Conservation (phyloP, 2,329 filamentous ascomycete species). For the Alternaria brassicicola region DNA sequence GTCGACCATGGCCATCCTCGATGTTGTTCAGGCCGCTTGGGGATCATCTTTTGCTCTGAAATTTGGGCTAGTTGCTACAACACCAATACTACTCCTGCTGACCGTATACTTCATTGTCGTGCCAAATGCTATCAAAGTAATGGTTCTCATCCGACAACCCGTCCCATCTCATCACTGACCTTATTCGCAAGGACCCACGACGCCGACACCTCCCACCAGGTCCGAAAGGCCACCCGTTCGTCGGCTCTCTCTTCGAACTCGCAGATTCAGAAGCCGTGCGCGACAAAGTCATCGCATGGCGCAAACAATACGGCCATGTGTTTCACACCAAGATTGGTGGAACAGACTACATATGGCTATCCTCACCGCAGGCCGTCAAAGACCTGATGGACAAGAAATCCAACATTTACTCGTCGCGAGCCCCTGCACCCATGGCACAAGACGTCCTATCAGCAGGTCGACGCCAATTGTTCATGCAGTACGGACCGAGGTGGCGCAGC, state of each 20-base stretch:
- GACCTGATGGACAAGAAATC: slow-evolving; percentile 63
- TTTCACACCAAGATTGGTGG: slow-evolving; percentile 52
- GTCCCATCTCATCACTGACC: slow-evolving; percentile 2
- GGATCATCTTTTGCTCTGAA: slow-evolving; percentile 19
- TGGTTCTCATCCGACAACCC: not conserved
- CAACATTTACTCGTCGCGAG: slow-evolving; percentile 58
- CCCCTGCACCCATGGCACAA: slow-evolving; percentile 44
- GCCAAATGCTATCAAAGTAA: slow-evolving; percentile 40
- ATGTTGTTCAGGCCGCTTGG: slow-evolving; percentile 5
- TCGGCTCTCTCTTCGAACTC: slow-evolving; percentile 50
- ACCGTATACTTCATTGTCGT: slow-evolving; percentile 38
- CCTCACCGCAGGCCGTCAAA: slow-evolving; percentile 57
- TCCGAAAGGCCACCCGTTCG: slow-evolving; percentile 48
- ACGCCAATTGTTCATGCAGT: slow-evolving; percentile 54
- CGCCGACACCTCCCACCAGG: slow-evolving; percentile 48
- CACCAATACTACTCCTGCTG: slow-evolving; percentile 28
- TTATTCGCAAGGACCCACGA: slow-evolving; percentile 35
- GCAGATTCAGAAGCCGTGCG: slow-evolving; percentile 43
- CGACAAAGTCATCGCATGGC: slow-evolving; percentile 44
- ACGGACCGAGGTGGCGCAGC: slow-evolving; percentile 48
- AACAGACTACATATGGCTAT: slow-evolving; percentile 51
- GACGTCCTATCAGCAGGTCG: slow-evolving; percentile 56
- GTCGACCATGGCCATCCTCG: slow-evolving; percentile 15
- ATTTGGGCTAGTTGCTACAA: slow-evolving; percentile 13
- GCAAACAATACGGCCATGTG: slow-evolving; percentile 46